Evolutionary conservation across 768 basidiomycete species (phyloP), one percentile per base, ranked within the genome.

Genomic region (Podaxis sp.): DNA sequence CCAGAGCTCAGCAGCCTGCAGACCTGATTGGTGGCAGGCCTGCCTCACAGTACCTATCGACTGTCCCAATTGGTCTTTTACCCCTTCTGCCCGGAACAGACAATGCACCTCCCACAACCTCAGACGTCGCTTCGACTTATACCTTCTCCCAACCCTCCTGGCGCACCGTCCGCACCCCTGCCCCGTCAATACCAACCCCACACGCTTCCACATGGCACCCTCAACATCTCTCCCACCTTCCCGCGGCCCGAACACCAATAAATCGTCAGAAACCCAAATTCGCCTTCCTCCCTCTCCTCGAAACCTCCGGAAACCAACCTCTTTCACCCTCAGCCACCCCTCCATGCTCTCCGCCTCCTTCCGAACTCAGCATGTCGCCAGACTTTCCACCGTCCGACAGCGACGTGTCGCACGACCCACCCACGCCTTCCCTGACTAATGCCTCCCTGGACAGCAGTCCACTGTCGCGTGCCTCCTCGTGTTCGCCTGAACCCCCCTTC

Each of bases 11-110:
- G 56, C 87, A 84, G 71, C 78, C 75, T 0, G 68, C 70, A 2
- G 82, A 81, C 68, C 72, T 69, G 1, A 62, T 78, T 28, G 72
- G 79, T 0, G 79, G 77, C 42, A 73, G 70, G 37, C 76, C 70
- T 11, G 72, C 69, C 18, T 71, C 73, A 44, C 78, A 77, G 50
- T 78, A 75, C 63, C 76, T 82, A 50, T 74, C 78, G 35, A 74
- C 76, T 11, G 87, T 90, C 5, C 88, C 88, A 40, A 86, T 90
- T 42, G 79, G 79, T 2, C 77, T 90, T 0, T 67, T 90, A 1
- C 88, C 87, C 0, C 76, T 90, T 25, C 76, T 79, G 25, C 67
- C 77, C 6, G 70, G 74, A 25, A 38, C 66, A 13, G 55, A 64
- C 37, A 59, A 57, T 28, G 50, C 63, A 23, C 58, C 67, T 5